These are phyloP conservation scores for Venturia pyrina DNA, from an alignment of 2,329 filamentous ascomycete species.

Conservation along the genomic window DNA sequence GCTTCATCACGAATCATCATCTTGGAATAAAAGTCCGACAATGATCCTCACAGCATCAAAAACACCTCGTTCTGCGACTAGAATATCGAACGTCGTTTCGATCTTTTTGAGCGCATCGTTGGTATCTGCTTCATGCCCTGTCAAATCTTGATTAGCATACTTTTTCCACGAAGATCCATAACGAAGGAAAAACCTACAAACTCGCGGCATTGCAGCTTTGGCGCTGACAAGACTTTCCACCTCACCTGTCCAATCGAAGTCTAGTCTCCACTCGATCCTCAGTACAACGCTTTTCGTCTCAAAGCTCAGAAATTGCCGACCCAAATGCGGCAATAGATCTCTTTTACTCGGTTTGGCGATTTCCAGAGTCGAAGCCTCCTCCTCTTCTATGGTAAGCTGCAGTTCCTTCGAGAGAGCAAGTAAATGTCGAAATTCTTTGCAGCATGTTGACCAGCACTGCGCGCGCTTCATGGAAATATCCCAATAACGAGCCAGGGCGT, in stretches of 20 bases:
- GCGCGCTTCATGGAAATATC: slow-evolving; percentile 51
- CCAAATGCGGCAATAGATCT: slow-evolving; percentile 40
- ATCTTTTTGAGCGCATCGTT: slow-evolving; percentile 1
- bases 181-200: slow-evolving; percentile 45
- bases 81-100: not conserved
- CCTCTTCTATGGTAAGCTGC: slow-evolving; percentile 6
- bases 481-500: slow-evolving; percentile 61
- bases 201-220: slow-evolving; percentile 46
- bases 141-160: not conserved
- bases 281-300: slow-evolving; percentile 32
- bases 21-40: slow-evolving; percentile 2
- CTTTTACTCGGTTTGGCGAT: slow-evolving; percentile 25
- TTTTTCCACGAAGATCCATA: too few relatives aligned
- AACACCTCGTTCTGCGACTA: slow-evolving; percentile 5
- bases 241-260: slow-evolving; percentile 65
- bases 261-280: slow-evolving; percentile 52
- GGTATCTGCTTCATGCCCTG: slow-evolving; percentile 9
- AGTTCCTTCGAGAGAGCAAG: slow-evolving; percentile 13
- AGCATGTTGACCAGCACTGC: slow-evolving; percentile 44
- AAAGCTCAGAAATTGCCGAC: slow-evolving; percentile 21
- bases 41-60: slow-evolving; percentile 2
- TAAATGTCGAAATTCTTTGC: slow-evolving; percentile 4
- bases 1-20: not conserved
- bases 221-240: slow-evolving; percentile 49
- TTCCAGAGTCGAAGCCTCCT: slow-evolving; percentile 15